These are phyloP conservation scores for Aspergillus quadricinctus DNA, from an alignment of 2,329 filamentous ascomycete genomes.

Conservation along the genomic window DNA sequence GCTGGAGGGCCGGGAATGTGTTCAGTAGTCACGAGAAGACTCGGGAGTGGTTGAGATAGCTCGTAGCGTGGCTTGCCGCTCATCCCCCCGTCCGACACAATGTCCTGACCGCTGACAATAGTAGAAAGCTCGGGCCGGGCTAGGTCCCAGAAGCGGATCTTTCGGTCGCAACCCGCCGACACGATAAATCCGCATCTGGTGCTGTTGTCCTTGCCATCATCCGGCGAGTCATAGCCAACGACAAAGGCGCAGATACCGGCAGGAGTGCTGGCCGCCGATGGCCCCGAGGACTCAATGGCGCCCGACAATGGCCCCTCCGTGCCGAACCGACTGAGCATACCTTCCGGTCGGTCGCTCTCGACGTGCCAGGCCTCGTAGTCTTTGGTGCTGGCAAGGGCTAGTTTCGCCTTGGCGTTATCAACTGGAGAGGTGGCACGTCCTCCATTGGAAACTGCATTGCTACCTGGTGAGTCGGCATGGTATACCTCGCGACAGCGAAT, in stretches of 20 bases:
- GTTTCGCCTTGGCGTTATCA: slow-evolving; percentile 9
- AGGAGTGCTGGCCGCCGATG: slow-evolving; percentile 12
- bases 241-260: slow-evolving; percentile 69
- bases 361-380: slow-evolving; percentile 81
- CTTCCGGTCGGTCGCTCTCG: slow-evolving; percentile 82
- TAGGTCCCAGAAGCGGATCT: slow-evolving; percentile 91
- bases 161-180: slow-evolving; percentile 83
- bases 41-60: slow-evolving; percentile 57
- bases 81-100: slow-evolving; percentile 53
- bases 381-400: slow-evolving; percentile 37
- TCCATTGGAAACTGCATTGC: slow-evolving; percentile 31
- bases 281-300: slow-evolving; percentile 51
- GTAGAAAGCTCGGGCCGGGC: slow-evolving; percentile 70
- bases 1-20: slow-evolving; percentile 44
- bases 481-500: slow-evolving; percentile 85
- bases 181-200: slow-evolving; percentile 78
- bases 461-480: slow-evolving; percentile 48
- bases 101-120: slow-evolving; percentile 72
- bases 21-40: slow-evolving; percentile 65
- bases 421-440: slow-evolving; percentile 49
- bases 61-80: slow-evolving; percentile 64
- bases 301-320: slow-evolving; percentile 40
- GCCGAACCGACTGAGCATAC: slow-evolving; percentile 81
- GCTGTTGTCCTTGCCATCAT: slow-evolving; percentile 52
- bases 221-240: slow-evolving; percentile 65